Evolutionary conservation across 2,329 filamentous ascomycete genomes (phyloP).

Genomic region (Penicillium sp.): DNA sequence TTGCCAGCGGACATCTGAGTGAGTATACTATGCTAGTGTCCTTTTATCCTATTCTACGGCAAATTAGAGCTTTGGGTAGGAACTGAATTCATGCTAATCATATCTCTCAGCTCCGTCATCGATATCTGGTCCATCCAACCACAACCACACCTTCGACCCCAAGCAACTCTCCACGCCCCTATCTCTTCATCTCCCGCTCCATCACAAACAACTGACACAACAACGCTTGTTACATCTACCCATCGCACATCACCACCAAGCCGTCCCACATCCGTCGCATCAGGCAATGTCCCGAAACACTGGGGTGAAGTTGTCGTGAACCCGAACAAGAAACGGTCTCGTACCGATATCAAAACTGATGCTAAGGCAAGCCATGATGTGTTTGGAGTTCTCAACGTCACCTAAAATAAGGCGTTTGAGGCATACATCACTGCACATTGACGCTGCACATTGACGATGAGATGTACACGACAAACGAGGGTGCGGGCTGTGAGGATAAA

Average conservation of each 20-base stretch:
- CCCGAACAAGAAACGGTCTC: conserved; percentile 36
- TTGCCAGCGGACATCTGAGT: conserved; percentile 51
- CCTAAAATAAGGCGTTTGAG: conserved; percentile 11
- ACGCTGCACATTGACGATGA: conserved; percentile 14
- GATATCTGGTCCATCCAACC: conserved; percentile 48
- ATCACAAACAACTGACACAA: conserved; percentile 13
- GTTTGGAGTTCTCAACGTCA: conserved; percentile 44
- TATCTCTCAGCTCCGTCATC: conserved; percentile 41
- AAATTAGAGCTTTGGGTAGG: not conserved
- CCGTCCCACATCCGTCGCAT: conserved; percentile 15
- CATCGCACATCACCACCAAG: conserved; percentile 15
- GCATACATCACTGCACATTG: conserved; percentile 10
- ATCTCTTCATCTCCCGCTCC: conserved; percentile 28
- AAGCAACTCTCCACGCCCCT: conserved; percentile 36
- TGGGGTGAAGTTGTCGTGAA: conserved; percentile 49
- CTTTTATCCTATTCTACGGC: not conserved
- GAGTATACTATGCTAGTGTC: conserved; percentile 15
- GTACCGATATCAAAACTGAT: conserved; percentile 27
- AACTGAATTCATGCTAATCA: not conserved
- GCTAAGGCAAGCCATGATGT: conserved; percentile 33
- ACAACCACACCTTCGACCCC: conserved; percentile 42
- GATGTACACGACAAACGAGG: conserved; percentile 13
- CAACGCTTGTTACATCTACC: conserved; percentile 14
- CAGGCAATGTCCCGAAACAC: conserved; percentile 39
- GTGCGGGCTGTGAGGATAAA: conserved; percentile 1